phyloP scores from a whole-genome alignment of 768 basidiomycete genomes.

The Lactarius trivialis region DNA sequence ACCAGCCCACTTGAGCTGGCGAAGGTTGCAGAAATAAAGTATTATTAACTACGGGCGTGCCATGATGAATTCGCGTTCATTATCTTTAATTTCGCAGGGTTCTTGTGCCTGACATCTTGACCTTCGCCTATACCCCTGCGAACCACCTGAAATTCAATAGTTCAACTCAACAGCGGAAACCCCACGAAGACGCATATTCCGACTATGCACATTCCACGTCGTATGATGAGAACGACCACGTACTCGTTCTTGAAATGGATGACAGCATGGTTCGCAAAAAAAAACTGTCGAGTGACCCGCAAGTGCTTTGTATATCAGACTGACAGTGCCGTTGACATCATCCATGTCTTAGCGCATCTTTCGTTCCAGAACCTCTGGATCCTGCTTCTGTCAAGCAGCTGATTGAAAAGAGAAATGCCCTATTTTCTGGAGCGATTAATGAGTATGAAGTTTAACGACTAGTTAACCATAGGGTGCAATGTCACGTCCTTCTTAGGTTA shows the following conservation, averaged over 20 bases:
- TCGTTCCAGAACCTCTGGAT: constrained; percentile 14
- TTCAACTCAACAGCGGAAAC: constrained; percentile 37
- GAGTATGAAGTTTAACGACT: constrained; percentile 38
- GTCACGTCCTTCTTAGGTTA: constrained; percentile 38
- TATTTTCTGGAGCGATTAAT: constrained; percentile 39
- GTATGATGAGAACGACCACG: constrained; percentile 40
- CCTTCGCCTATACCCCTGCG: constrained; percentile 72
- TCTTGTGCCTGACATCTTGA: constrained; percentile 73
- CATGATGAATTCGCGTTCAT: neutral
- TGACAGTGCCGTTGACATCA: neutral
- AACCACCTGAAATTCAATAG: constrained; percentile 52
- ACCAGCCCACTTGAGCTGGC: constrained; percentile 70
- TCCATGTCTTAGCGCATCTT: constrained; percentile 2
- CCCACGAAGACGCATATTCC: neutral
- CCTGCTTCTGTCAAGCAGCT: constrained; percentile 17
- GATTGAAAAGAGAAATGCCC: constrained; percentile 23
- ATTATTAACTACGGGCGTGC: constrained; percentile 2
- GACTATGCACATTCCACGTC: constrained; percentile 25
- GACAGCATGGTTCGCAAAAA: constrained; percentile 31
- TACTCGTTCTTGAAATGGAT: constrained; percentile 46
- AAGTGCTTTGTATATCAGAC: neutral
- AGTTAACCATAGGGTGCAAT: constrained; percentile 14
- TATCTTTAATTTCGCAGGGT: constrained; percentile 40
- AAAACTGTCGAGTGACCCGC: neutral
- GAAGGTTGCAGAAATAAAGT: constrained; percentile 83